Conservation (phyloP, 306 rosid species). For the Trichosanthes truncata region DNA sequence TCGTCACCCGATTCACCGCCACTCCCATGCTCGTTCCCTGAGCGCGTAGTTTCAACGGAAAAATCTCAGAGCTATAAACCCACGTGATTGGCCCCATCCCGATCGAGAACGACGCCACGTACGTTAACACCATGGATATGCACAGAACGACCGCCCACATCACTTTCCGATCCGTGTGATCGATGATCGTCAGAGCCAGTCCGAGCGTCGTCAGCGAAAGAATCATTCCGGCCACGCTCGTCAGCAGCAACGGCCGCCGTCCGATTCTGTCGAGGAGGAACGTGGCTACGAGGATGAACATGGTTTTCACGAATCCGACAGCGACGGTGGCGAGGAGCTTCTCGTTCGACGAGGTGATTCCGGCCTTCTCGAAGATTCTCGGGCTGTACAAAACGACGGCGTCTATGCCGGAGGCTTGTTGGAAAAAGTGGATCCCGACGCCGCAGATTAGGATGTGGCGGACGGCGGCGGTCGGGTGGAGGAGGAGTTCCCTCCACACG, state of each 20-base stretch:
- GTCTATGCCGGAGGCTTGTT: slow-evolving; percentile 51
- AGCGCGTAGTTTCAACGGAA: slow-evolving; percentile 49
- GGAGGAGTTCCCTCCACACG: slow-evolving; percentile 48
- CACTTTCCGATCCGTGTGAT: not conserved
- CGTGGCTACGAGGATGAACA: slow-evolving; percentile 45
- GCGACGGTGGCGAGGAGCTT: slow-evolving; percentile 45
- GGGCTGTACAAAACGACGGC: slow-evolving; percentile 57
- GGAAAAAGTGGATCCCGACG: slow-evolving; percentile 50
- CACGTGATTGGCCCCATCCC: slow-evolving; percentile 62
- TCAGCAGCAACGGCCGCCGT: slow-evolving; percentile 43
- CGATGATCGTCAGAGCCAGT: slow-evolving; percentile 28
- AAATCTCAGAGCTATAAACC: slow-evolving; percentile 56
- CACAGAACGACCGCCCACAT: slow-evolving; percentile 52
- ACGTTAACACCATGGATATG: slow-evolving; percentile 27
- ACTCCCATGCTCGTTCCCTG: slow-evolving; percentile 47
- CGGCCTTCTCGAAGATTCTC: slow-evolving; percentile 41
- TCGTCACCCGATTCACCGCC: slow-evolving; percentile 37
- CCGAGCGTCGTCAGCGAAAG: slow-evolving; percentile 32
- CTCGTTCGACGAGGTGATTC: slow-evolving; percentile 12
- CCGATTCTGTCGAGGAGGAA: slow-evolving; percentile 42
- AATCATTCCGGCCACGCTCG: slow-evolving; percentile 42
- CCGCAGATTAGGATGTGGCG: slow-evolving; percentile 43
- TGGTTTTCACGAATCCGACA: slow-evolving; percentile 35
- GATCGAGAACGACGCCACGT: slow-evolving; percentile 49
- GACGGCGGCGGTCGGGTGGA: slow-evolving; percentile 41